Evolutionary conservation across 139 green algal species (phyloP).

Genomic region (Tetraselmis striata): DNA sequence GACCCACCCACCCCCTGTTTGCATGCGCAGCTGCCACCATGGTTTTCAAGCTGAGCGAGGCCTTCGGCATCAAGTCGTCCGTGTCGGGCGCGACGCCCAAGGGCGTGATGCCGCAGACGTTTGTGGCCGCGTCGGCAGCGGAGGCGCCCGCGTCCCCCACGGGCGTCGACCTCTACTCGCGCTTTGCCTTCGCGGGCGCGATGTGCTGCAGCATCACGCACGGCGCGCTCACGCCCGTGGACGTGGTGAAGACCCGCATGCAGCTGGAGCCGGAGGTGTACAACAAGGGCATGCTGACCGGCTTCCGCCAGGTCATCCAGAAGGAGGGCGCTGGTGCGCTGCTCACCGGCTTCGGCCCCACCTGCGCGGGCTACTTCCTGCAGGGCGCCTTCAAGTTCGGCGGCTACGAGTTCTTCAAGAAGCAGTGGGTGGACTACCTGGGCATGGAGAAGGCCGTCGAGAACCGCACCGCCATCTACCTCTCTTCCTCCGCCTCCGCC

Average conservation of each 20-base stretch:
- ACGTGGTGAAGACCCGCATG: constrained; percentile 56
- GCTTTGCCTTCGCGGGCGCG: constrained; percentile 18
- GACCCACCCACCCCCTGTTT: no score
- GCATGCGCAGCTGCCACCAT: no score
- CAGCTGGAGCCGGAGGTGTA: constrained; percentile 42
- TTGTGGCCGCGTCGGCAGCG: background rate
- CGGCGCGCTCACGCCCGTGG: constrained; percentile 42
- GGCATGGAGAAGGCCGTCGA: constrained; percentile 30
- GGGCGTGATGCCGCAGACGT: background rate
- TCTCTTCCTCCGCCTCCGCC: constrained; percentile 29
- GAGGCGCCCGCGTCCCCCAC: background rate
- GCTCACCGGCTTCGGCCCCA: constrained; percentile 37
- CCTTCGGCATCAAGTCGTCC: background rate
- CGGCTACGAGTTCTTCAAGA: constrained; percentile 51
- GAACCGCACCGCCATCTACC: constrained; percentile 39
- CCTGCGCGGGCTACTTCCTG: constrained; percentile 35
- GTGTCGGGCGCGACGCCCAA: background rate
- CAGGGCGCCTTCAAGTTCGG: constrained; percentile 52
- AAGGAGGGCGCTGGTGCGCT: constrained; percentile 37
- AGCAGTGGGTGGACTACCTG: constrained; percentile 25
- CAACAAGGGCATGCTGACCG: constrained; percentile 27
- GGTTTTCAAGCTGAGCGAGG: background rate
- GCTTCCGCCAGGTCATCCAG: constrained; percentile 31
- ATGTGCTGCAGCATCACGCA: constrained; percentile 49
- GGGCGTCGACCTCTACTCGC: background rate